phyloP scores from a whole-genome alignment of 257 asterid genomes.

The Rehmannia glutinosa region DNA sequence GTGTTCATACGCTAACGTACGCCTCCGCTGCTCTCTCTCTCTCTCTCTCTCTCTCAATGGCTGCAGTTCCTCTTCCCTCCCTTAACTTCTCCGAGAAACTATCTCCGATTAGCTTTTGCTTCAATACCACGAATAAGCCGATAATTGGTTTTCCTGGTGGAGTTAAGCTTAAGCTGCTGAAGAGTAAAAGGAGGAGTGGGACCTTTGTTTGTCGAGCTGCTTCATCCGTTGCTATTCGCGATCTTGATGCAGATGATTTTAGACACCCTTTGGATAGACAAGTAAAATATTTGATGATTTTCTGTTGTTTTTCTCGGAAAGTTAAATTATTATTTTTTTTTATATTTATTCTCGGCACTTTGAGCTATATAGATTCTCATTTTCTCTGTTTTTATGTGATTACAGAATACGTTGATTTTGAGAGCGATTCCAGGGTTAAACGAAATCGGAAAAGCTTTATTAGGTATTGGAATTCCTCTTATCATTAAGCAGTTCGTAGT shows the following conservation, averaged over 20 bases:
- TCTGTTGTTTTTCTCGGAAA: neutral
- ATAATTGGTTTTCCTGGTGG: slow-evolving; percentile 20
- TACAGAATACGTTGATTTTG: slow-evolving; percentile 86
- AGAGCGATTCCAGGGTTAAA: slow-evolving; percentile 90
- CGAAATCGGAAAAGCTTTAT: slow-evolving; percentile 72
- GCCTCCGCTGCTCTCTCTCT: neutral
- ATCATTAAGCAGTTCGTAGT: neutral
- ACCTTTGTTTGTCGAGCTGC: slow-evolving; percentile 45
- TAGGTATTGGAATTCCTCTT: slow-evolving; percentile 45
- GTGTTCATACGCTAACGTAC: slow-evolving; percentile 22
- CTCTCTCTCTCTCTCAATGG: slow-evolving; percentile 30
- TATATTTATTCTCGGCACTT: neutral
- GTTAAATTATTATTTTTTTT: neutral
- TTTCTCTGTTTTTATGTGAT: neutral
- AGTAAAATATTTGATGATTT: slow-evolving; percentile 29
- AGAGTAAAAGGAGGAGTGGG: slow-evolving; percentile 1
- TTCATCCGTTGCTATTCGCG: slow-evolving; percentile 45
- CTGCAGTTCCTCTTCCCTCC: slow-evolving; percentile 45
- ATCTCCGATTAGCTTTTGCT: slow-evolving; percentile 20
- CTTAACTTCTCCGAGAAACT: slow-evolving; percentile 19
- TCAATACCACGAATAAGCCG: slow-evolving; percentile 8
- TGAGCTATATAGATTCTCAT: neutral
- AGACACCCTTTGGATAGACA: slow-evolving; percentile 96
- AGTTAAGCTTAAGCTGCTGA: slow-evolving; percentile 16
- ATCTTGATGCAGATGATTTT: slow-evolving; percentile 88